Conservation (phyloP, 1,284 basidiomycete species). For the Cutaneotrichosporon cutaneum region DNA sequence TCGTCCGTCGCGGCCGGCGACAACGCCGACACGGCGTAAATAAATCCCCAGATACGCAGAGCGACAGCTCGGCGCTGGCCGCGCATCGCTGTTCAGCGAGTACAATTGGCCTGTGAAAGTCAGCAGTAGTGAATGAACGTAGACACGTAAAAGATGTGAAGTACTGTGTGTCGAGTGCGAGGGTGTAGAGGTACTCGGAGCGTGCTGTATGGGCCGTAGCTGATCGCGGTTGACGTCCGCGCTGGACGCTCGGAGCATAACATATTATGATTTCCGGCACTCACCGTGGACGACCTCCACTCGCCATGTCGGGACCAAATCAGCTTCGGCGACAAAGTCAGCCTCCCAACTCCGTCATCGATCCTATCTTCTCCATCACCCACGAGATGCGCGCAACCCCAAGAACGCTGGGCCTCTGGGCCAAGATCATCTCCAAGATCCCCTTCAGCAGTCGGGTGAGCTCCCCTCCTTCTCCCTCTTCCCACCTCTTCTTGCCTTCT, state of each 20-base stretch:
- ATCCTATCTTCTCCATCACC: not conserved
- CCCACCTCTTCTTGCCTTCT: not conserved
- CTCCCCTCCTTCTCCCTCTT: not conserved
- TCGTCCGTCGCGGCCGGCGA: slow-evolving; percentile 33
- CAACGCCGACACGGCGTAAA: not conserved
- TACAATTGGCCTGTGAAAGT: not conserved
- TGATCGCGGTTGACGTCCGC: no score
- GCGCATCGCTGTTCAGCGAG: not conserved
- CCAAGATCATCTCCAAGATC: not conserved
- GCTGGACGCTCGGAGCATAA: no score
- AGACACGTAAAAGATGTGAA: no score
- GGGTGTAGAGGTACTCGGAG: no score
- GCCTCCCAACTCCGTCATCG: not conserved
- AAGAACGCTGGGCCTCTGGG: not conserved
- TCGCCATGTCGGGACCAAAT: slow-evolving; percentile 1
- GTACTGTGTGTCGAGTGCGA: no score
- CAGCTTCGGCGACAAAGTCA: not conserved
- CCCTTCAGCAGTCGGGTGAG: not conserved
- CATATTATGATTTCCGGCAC: no score
- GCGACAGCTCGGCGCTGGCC: not conserved
- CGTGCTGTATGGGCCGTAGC: no score
- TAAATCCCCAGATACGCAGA: not conserved
- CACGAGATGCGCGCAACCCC: not conserved
- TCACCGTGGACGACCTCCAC: no score
- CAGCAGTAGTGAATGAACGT: no score